Evolutionary conservation across 148 eudicot genomes (phyloP).

Genomic region (Heliamphora exappendiculata): DNA sequence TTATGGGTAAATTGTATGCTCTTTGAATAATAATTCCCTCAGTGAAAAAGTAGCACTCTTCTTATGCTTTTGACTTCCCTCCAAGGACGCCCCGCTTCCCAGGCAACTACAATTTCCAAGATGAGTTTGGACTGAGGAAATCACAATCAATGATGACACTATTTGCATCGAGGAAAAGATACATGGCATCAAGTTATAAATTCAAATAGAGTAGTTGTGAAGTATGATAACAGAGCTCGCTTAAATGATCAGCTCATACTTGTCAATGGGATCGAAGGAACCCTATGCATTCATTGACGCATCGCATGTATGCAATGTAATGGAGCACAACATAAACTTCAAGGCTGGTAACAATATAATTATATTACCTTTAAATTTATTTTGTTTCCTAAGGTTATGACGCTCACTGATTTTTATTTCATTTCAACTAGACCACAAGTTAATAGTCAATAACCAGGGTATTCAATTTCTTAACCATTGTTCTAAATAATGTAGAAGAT

Average conservation of each 20-base stretch:
- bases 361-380: not conserved
- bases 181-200: not conserved
- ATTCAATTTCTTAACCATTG: not conserved
- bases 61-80: too few species aligned
- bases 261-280: not conserved
- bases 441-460: too few species aligned
- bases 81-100: too few species aligned
- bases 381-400: not conserved
- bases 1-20: not conserved
- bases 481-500: not conserved
- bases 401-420: not conserved
- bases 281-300: not conserved
- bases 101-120: too few species aligned
- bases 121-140: too few species aligned
- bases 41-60: not conserved
- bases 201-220: not conserved
- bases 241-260: not conserved
- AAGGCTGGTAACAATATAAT: not conserved
- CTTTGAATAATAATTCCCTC: not conserved
- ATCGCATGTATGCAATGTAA: not conserved
- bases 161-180: not conserved
- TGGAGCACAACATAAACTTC: not conserved
- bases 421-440: not conserved
- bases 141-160: not conserved
- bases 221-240: not conserved